Percentiles rank a stretch among this genome's conserved stretches.
Conservation (phyloP, 441 rosid species). For the Bocquillonia castaneifolia region DNA sequence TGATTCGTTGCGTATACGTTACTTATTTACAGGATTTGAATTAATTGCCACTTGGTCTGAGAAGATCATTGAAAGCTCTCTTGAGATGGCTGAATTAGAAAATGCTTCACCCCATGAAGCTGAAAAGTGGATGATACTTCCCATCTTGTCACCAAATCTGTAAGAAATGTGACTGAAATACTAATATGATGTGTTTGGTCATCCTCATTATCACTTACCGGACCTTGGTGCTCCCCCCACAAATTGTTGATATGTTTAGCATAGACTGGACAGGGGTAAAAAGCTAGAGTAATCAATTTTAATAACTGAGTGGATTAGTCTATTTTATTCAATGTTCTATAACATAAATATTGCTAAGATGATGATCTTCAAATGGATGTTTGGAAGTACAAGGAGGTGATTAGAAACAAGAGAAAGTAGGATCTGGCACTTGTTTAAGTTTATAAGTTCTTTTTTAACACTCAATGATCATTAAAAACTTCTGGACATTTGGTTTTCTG, state of each 20-base stretch:
- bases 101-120: slow-evolving; percentile 94
- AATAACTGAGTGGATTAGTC: not conserved
- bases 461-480: not conserved
- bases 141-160: slow-evolving; percentile 60
- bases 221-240: too few relatives aligned
- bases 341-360: not conserved
- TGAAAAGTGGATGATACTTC: slow-evolving; percentile 72
- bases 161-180: slow-evolving; percentile 34
- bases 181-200: not conserved
- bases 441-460: not conserved
- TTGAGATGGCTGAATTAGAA: slow-evolving; percentile 98
- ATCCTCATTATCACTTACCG: not conserved
- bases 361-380: not conserved
- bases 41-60: slow-evolving; percentile 73
- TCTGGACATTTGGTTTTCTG: not conserved
- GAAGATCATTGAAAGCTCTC: slow-evolving; percentile 67
- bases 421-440: not conserved
- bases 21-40: slow-evolving; percentile 55
- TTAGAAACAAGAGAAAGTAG: not conserved
- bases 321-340: not conserved
- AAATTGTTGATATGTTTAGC: not conserved
- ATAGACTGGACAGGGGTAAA: not conserved
- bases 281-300: not conserved
- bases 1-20: slow-evolving; percentile 14
- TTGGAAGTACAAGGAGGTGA: not conserved